Conservation (phyloP, 208 protist genomes). For the Trypanosoma scelopori region DNA sequence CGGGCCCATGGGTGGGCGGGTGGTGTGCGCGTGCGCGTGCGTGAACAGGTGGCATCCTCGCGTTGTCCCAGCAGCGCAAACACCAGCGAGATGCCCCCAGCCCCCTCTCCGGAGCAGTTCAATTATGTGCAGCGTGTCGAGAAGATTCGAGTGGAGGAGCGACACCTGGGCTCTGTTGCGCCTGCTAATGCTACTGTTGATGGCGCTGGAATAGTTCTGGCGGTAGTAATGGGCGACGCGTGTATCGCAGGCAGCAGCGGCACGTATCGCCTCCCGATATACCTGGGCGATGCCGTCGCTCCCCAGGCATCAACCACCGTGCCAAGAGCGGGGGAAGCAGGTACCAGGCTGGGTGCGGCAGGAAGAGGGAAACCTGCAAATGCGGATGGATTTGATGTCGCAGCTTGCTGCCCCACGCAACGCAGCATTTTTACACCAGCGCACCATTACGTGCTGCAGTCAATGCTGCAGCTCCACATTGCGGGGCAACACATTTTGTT, state of each 20-base stretch:
- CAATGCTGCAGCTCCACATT: slow-evolving; percentile 75
- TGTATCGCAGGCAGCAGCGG: slow-evolving; percentile 46
- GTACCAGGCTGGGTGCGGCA: no score
- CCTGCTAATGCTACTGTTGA: no score
- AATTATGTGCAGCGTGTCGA: slow-evolving; percentile 53
- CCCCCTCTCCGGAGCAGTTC: slow-evolving; percentile 31
- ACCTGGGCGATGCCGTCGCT: slow-evolving; percentile 39
- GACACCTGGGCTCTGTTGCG: not conserved
- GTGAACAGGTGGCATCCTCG: not conserved
- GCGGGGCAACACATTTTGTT: slow-evolving; percentile 80
- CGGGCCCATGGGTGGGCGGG: not conserved
- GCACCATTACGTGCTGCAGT: slow-evolving; percentile 68
- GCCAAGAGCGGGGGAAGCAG: not conserved
- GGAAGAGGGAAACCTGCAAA: no score
- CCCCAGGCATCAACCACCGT: not conserved
- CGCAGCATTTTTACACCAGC: slow-evolving; percentile 53
- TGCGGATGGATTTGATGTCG: slow-evolving; percentile 20
- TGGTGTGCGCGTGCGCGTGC: not conserved
- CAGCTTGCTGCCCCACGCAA: slow-evolving; percentile 25
- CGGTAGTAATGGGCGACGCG: slow-evolving; percentile 52
- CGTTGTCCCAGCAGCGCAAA: not conserved
- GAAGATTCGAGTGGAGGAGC: slow-evolving; percentile 25
- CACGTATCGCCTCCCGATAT: slow-evolving; percentile 50
- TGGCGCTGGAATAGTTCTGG: no score
- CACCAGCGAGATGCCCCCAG: not conserved